phyloP scores from a whole-genome alignment of 2,329 filamentous ascomycete species.

The Diplodia intermedia region DNA sequence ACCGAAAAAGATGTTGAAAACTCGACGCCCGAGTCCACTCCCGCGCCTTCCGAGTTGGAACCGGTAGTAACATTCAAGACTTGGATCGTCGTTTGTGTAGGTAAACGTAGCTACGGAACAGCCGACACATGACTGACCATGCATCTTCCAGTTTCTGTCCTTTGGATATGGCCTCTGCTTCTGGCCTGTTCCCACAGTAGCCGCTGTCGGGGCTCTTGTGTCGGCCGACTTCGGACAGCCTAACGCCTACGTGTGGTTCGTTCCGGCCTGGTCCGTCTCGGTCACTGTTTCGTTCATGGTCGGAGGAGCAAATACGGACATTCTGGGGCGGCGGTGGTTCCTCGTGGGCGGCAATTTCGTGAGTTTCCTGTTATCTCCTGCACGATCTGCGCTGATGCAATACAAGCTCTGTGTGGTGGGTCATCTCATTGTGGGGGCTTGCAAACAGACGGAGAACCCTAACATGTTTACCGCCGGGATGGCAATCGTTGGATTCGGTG shows the following conservation, averaged over 20 bases:
- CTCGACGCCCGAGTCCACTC: not conserved
- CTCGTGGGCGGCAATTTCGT: constrained; percentile 53
- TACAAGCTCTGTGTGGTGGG: constrained; percentile 7
- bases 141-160: constrained; percentile 35
- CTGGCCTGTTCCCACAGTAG: constrained; percentile 42
- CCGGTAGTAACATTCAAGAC: constrained; percentile 23
- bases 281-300: constrained; percentile 37
- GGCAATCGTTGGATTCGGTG: constrained; percentile 55
- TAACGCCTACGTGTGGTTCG: constrained; percentile 36
- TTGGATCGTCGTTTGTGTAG: constrained; percentile 16
- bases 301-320: constrained; percentile 54
- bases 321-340: constrained; percentile 58
- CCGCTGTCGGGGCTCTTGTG: constrained; percentile 36
- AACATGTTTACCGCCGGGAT: constrained; percentile 51
- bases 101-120: not conserved
- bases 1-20: constrained; percentile 14
- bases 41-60: constrained; percentile 6
- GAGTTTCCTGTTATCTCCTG: constrained; percentile 36
- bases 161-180: constrained; percentile 42
- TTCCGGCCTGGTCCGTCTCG: constrained; percentile 38
- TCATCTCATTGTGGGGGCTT: constrained; percentile 34
- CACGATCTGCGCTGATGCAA: not conserved
- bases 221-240: constrained; percentile 14
- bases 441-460: constrained; percentile 46
- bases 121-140: too few relatives aligned